phyloP scores from a whole-genome alignment of 805 yeast species.

The Starmerella geochares region DNA sequence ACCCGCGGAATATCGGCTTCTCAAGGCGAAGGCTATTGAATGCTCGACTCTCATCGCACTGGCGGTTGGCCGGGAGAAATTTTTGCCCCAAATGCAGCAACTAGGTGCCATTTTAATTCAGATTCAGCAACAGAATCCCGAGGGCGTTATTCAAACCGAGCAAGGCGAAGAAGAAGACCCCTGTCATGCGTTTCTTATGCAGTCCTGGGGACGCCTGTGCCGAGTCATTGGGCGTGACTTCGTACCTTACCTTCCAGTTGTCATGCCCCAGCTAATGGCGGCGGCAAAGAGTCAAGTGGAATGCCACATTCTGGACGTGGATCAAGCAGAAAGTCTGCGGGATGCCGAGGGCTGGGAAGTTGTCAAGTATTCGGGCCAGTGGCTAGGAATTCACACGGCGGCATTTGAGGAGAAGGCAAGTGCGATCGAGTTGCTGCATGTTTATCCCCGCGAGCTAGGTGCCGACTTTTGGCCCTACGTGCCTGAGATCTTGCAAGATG shows the following conservation, averaged over 20 bases:
- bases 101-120: constrained; percentile 59
- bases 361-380: constrained; percentile 79
- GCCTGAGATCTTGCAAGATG: constrained; percentile 60
- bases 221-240: constrained; percentile 76
- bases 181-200: constrained; percentile 73
- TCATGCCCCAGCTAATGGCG: constrained; percentile 76
- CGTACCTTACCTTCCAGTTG: constrained; percentile 69
- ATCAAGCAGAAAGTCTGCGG: constrained; percentile 71
- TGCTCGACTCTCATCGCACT: constrained; percentile 88
- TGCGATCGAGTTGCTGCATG: constrained; percentile 78
- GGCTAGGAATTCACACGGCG: constrained; percentile 89
- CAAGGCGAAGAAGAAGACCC: constrained; percentile 64
- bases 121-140: constrained; percentile 42
- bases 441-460: constrained; percentile 75
- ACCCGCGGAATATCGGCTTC: constrained; percentile 63
- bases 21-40: constrained; percentile 90
- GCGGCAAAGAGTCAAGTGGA: constrained; percentile 88
- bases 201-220: constrained; percentile 94
- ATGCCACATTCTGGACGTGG: constrained; percentile 74
- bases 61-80: constrained; percentile 90
- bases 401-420: constrained; percentile 86
- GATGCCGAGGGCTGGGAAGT: constrained; percentile 94
- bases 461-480: constrained; percentile 78
- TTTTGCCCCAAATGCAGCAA: constrained; percentile 62
- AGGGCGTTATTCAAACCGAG: constrained; percentile 18